phyloP scores from a whole-genome alignment of 2,329 filamentous ascomycete species.

The Penicillium brasilianum region DNA sequence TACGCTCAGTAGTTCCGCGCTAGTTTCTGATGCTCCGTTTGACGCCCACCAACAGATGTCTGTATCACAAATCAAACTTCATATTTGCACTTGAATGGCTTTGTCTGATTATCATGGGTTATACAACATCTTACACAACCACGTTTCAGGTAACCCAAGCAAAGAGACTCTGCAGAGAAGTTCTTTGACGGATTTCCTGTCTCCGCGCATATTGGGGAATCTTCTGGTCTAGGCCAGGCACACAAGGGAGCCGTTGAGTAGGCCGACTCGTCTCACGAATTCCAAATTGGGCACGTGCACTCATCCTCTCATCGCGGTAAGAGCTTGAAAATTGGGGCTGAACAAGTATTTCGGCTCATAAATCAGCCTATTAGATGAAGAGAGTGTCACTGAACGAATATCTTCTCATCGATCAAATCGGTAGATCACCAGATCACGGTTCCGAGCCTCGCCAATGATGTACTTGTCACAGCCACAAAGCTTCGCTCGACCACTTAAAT shows the following conservation, averaged over 20 bases:
- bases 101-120: too few species aligned
- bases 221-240: not conserved
- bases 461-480: conserved; percentile 66
- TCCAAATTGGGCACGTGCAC: not conserved
- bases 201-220: not conserved
- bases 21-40: not conserved
- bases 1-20: not conserved
- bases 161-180: not conserved
- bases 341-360: not conserved
- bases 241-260: not conserved
- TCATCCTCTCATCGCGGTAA: not conserved
- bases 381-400: not conserved
- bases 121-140: too few species aligned
- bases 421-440: conserved; percentile 59
- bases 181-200: not conserved
- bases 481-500: conserved; percentile 58
- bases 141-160: not conserved
- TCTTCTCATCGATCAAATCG: conserved; percentile 51
- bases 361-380: not conserved
- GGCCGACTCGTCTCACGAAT: not conserved
- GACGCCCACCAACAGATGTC: not conserved
- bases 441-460: conserved; percentile 63
- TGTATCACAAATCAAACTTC: too few species aligned
- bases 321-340: not conserved
- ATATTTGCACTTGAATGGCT: not conserved